A percentile compares a stretch with the other conserved stretches of the same genome.
These are phyloP conservation scores for Geotrichum australiense DNA, from an alignment of 1,139 yeast genomes.

Conservation along the genomic window DNA sequence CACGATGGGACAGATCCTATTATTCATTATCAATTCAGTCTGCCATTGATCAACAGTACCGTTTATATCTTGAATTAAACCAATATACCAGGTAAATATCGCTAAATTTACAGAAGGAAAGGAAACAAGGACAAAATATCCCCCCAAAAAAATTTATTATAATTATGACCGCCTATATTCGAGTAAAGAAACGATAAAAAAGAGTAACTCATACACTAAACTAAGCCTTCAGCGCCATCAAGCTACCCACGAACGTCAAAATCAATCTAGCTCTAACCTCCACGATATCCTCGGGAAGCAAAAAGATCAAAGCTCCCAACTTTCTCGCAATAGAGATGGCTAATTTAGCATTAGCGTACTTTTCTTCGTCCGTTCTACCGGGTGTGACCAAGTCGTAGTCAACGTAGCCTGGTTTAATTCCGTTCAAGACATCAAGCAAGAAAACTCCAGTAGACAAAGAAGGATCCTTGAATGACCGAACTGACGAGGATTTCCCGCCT, in stretches of 20 bases:
- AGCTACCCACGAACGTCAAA: conserved; percentile 88
- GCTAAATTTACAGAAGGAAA: too few relatives aligned
- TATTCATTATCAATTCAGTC: too few relatives aligned
- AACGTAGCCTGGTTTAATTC: conserved; percentile 94
- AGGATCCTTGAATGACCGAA: conserved; percentile 82
- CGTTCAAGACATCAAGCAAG: conserved; percentile 83
- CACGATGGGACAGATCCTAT: too few relatives aligned
- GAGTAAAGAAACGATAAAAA: background rate
- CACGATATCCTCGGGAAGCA: conserved; percentile 97
- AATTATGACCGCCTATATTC: too few relatives aligned
- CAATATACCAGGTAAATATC: too few relatives aligned
- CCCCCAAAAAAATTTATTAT: too few relatives aligned
- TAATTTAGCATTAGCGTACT: conserved; percentile 87
- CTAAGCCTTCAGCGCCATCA: conserved; percentile 53
- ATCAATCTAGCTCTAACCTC: conserved; percentile 93
- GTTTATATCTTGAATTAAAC: too few relatives aligned
- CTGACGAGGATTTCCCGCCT: conserved; percentile 65
- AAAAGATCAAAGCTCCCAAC: conserved; percentile 95
- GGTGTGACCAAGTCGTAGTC: conserved; percentile 85
- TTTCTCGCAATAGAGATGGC: conserved; percentile 98
- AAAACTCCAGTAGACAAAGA: conserved; percentile 70
- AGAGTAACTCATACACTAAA: background rate
- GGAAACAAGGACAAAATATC: too few relatives aligned
- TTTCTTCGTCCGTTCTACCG: conserved; percentile 74
- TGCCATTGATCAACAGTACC: too few relatives aligned